These are phyloP conservation scores for Morella rubra DNA, from an alignment of 306 rosid species.

Conservation along the genomic window DNA sequence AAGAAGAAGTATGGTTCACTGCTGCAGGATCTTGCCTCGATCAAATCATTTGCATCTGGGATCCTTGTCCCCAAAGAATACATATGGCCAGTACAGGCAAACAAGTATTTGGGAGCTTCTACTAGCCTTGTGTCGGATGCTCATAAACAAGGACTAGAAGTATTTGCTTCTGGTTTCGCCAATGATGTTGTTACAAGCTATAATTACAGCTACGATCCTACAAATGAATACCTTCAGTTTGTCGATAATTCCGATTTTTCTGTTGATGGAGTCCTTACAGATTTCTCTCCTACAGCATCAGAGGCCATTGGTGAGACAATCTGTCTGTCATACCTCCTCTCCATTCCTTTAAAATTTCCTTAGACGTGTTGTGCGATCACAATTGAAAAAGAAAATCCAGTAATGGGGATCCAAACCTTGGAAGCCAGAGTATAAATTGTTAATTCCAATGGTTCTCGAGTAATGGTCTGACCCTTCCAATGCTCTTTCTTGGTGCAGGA, in stretches of 20 bases:
- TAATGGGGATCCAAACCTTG: neutral
- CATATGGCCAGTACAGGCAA: slow-evolving; percentile 54
- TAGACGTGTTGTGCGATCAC: neutral
- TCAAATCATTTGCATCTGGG: slow-evolving; percentile 74
- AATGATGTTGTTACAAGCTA: slow-evolving; percentile 57
- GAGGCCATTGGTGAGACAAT: slow-evolving; percentile 69
- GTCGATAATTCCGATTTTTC: slow-evolving; percentile 51
- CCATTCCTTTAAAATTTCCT: slow-evolving; percentile 1
- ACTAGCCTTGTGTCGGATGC: slow-evolving; percentile 72
- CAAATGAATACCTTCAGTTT: slow-evolving; percentile 68
- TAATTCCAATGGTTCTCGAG: neutral
- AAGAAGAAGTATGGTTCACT: slow-evolving; percentile 44
- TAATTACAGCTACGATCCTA: slow-evolving; percentile 67
- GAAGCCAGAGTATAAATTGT: neutral
- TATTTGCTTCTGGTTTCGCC: slow-evolving; percentile 81
- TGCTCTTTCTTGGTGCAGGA: slow-evolving; percentile 43
- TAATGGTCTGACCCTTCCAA: slow-evolving; percentile 23
- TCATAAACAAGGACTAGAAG: slow-evolving; percentile 77
- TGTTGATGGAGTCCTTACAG: slow-evolving; percentile 85
- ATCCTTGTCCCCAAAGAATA: slow-evolving; percentile 78
- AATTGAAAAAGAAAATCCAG: neutral
- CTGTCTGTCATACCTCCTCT: slow-evolving; percentile 9
- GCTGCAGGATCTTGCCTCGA: slow-evolving; percentile 45
- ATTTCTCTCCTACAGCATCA: slow-evolving; percentile 70
- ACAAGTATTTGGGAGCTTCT: slow-evolving; percentile 52